phyloP scores from a whole-genome alignment of 805 yeast species.

The Pichia ethanolica region DNA sequence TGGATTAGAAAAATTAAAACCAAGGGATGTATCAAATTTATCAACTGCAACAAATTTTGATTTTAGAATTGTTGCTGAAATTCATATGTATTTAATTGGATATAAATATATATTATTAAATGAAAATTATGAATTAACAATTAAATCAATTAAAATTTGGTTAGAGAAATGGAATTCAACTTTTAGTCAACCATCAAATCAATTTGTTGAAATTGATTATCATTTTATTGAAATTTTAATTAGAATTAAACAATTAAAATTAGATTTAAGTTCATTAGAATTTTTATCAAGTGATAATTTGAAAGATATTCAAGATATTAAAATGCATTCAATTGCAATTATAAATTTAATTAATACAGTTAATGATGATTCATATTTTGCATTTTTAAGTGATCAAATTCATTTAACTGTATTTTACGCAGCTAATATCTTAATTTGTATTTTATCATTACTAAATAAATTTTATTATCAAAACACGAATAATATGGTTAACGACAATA shows the following conservation, averaged over 20 bases:
- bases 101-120: constrained; percentile 48
- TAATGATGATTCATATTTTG: constrained; percentile 47
- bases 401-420: constrained; percentile 45
- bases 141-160: constrained; percentile 50
- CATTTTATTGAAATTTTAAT: constrained; percentile 53
- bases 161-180: constrained; percentile 61
- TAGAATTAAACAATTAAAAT: constrained; percentile 15
- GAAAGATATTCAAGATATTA: constrained; percentile 24
- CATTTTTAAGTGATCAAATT: constrained; percentile 64
- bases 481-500: no score
- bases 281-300: not conserved
- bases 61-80: constrained; percentile 76
- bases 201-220: constrained; percentile 66
- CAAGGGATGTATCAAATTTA: constrained; percentile 31
- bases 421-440: constrained; percentile 31
- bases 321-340: constrained; percentile 34
- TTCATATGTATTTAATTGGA: constrained; percentile 49
- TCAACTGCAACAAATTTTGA: constrained; percentile 69
- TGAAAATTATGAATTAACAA: constrained; percentile 10
- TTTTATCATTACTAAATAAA: constrained; percentile 4
- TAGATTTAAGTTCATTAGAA: constrained; percentile 5
- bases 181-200: constrained; percentile 62
- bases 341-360: constrained; percentile 33
- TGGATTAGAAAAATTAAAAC: constrained; percentile 41
- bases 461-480: no score